A percentile compares a stretch with the other conserved stretches of the same genome.
Evolutionary conservation across 1,139 yeast genomes (phyloP).

Genomic region (Yamadazyma jaroonii): DNA sequence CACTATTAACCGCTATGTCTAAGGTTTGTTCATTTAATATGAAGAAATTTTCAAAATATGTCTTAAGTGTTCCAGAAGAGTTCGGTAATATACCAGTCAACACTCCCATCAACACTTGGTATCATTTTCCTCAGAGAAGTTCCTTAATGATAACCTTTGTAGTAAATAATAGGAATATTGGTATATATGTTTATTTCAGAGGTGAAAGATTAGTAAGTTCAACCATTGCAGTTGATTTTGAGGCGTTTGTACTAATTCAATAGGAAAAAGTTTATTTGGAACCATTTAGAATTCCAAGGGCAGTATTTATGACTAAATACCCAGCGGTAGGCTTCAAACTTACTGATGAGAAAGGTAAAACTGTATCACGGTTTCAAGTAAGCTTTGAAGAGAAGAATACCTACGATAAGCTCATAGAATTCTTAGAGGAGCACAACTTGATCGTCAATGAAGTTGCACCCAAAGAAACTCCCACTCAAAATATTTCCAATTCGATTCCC

Average conservation of each 20-base stretch:
- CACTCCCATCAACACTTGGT: slow-evolving; percentile 10
- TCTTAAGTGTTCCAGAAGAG: not conserved
- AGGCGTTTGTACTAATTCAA: not conserved
- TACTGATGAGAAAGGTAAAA: slow-evolving; percentile 5
- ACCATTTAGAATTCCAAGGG: not conserved
- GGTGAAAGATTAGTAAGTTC: slow-evolving; percentile 12
- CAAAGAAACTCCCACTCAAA: not conserved
- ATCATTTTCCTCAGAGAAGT: slow-evolving; percentile 15
- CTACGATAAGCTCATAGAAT: too few species aligned
- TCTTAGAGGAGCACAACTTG: too few species aligned
- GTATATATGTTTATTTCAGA: slow-evolving; percentile 11
- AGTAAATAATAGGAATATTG: slow-evolving; percentile 3
- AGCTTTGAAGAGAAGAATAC: slow-evolving; percentile 5
- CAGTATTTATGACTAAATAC: slow-evolving; percentile 7
- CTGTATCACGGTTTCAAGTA: slow-evolving; percentile 14
- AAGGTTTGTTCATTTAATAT: slow-evolving; percentile 10
- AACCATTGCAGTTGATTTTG: not conserved
- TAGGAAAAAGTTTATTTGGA: slow-evolving; percentile 4
- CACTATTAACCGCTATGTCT: slow-evolving; percentile 8
- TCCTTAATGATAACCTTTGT: slow-evolving; percentile 11
- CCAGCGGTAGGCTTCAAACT: slow-evolving; percentile 17
- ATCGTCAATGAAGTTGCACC: not conserved
- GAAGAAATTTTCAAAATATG: slow-evolving; percentile 13
- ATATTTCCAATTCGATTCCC: too few species aligned
- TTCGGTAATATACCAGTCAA: not conserved